Percentiles rank a stretch among this genome's conserved stretches.
Evolutionary conservation across 2,329 filamentous ascomycete species (phyloP).

Genomic region (Colletotrichum salicis): DNA sequence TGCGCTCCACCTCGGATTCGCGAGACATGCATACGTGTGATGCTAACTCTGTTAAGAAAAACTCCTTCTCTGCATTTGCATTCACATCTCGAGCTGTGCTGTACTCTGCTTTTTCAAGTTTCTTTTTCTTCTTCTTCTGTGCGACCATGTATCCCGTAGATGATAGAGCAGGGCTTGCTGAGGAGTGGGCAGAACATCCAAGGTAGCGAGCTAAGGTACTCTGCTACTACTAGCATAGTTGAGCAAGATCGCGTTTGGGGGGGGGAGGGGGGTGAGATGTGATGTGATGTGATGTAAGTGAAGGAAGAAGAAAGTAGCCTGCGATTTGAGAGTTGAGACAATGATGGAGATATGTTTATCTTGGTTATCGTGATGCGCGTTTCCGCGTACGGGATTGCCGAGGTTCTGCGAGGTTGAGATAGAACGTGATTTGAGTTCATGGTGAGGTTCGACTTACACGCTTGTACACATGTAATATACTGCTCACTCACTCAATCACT

Average conservation of each 20-base stretch:
- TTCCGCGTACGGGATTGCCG: not conserved
- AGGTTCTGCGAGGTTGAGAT: not conserved
- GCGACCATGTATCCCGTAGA: not conserved
- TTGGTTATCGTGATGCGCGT: not conserved
- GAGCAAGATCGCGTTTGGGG: not conserved
- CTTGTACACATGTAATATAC: not conserved
- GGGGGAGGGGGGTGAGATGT: not conserved
- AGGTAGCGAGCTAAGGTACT: no score
- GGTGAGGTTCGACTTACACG: not conserved
- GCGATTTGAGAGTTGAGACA: not conserved
- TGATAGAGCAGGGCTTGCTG: not conserved
- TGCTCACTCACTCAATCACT: no score
- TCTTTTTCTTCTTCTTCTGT: not conserved
- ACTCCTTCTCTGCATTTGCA: not conserved
- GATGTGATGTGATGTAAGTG: not conserved
- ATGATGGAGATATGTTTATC: not conserved
- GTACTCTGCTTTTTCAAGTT: not conserved
- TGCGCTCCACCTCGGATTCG: not conserved
- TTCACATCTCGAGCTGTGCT: not conserved
- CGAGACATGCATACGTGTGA: not conserved
- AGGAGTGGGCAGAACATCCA: not conserved
- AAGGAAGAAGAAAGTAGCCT: not conserved
- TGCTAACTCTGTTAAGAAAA: not conserved
- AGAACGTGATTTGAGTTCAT: not conserved
- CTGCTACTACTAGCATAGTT: not conserved